These are phyloP conservation scores for Colletotrichum tanaceti DNA, from an alignment of 2,329 filamentous ascomycete species.

Conservation along the genomic window DNA sequence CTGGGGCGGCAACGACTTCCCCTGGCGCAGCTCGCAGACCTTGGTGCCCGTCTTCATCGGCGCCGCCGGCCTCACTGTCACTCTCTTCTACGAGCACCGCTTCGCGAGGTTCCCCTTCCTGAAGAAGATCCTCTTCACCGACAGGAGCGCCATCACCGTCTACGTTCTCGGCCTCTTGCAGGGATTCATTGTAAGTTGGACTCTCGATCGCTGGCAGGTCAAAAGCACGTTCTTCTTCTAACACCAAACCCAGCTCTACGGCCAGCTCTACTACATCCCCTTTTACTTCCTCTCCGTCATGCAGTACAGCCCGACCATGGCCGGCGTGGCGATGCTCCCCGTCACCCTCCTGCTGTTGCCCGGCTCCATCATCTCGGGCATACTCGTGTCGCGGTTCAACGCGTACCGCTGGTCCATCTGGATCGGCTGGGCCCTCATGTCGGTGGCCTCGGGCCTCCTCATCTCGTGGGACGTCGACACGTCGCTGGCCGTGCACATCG, in stretches of 20 bases:
- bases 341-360: slow-evolving; percentile 48
- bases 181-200: slow-evolving; percentile 48
- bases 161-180: slow-evolving; percentile 49
- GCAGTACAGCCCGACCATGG: slow-evolving; percentile 47
- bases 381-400: slow-evolving; percentile 48
- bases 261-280: slow-evolving; percentile 50
- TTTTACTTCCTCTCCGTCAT: slow-evolving; percentile 54
- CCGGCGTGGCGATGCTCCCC: slow-evolving; percentile 52
- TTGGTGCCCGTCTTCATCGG: slow-evolving; percentile 59
- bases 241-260: slow-evolving; percentile 43
- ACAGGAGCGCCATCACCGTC: slow-evolving; percentile 46
- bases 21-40: slow-evolving; percentile 55
- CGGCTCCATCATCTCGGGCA: slow-evolving; percentile 48
- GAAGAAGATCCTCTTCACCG: slow-evolving; percentile 47
- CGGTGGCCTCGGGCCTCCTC: slow-evolving; percentile 39
- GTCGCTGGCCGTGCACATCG: slow-evolving; percentile 36
- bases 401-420: slow-evolving; percentile 54
- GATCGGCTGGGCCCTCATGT: slow-evolving; percentile 49
- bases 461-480: slow-evolving; percentile 40
- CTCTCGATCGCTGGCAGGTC: no score
- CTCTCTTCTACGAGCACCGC: slow-evolving; percentile 53
- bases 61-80: slow-evolving; percentile 51
- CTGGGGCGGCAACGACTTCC: slow-evolving; percentile 57
- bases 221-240: neutral
- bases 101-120: slow-evolving; percentile 50